Percentiles rank a stretch among this genome's conserved stretches.
These are phyloP conservation scores for Lactifluus pinguis DNA, from an alignment of 768 basidiomycete species.

Conservation along the genomic window DNA sequence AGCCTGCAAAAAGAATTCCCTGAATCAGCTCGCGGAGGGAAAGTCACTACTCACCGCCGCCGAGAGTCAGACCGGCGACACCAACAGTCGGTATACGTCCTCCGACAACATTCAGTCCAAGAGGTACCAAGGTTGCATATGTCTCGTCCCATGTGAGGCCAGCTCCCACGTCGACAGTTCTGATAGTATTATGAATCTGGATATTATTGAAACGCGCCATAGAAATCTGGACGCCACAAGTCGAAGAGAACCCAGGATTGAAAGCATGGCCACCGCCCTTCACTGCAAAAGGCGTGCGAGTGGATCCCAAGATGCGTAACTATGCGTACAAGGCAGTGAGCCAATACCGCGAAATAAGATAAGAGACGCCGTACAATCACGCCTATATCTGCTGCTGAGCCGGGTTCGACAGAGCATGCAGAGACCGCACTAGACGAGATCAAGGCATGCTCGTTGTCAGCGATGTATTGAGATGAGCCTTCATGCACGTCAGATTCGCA, in stretches of 20 bases:
- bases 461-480: slow-evolving; percentile 4
- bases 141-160: slow-evolving; percentile 24
- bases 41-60: slow-evolving; percentile 16
- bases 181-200: neutral
- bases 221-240: slow-evolving; percentile 22
- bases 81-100: slow-evolving; percentile 21
- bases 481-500: neutral
- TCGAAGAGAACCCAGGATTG: slow-evolving; percentile 23
- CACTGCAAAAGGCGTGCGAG: neutral
- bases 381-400: slow-evolving; percentile 13
- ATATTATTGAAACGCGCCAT: slow-evolving; percentile 19
- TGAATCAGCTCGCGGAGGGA: neutral
- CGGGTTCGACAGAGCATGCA: slow-evolving; percentile 20
- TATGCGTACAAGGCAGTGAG: neutral
- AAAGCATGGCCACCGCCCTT: slow-evolving; percentile 22
- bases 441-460: slow-evolving; percentile 6
- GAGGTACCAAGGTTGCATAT: slow-evolving; percentile 14
- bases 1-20: slow-evolving; percentile 18
- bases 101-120: slow-evolving; percentile 19
- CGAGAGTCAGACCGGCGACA: slow-evolving; percentile 21
- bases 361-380: slow-evolving; percentile 4
- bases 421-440: neutral
- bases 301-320: slow-evolving; percentile 10
- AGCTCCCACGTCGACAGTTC: slow-evolving; percentile 17
- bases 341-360: no score